Evolutionary conservation across 2,329 filamentous ascomycete species (phyloP), one percentile per base, ranked within the genome.

Genomic region (Huntiella savannae): DNA sequence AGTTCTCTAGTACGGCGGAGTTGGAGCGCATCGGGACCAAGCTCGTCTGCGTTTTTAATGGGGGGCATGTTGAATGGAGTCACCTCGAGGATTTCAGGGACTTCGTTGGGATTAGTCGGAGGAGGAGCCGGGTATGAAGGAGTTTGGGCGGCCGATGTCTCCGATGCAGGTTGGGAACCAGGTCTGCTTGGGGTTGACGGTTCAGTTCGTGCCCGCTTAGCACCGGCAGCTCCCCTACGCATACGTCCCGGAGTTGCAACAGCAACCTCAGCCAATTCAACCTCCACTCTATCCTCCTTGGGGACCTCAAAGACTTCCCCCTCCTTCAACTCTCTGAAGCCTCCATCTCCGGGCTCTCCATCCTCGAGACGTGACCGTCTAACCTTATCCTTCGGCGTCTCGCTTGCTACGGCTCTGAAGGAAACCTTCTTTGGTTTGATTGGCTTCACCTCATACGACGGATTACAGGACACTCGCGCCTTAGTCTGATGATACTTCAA

Each of bases 401-500:
- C 5, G 22, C 17, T 35, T 34, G 12, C 16, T 17, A 43, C 15
- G 15, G 32, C 38, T 4, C 28, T 13, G 37, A 44, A 47, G 3
- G 33, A 19, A 3, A 50, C 40, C 28, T 50, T 50, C 15, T 45
- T 36, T 6, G 49, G 45, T 4, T 42, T 45, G 3, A 37, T 37
- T 7, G 45, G 49, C 42, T 46, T 50, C 36, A 41, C 49, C n/a
- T 48, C 49, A 42, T 46, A 69, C 47, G 56, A 55, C 2, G 71
- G 66, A 52, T 77, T 77, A 54, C 73, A 77, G 11, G 62, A 16
- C 3, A 68, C 68, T 49, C 62, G 62, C 1, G 72, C 70, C 53
- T 74, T 75, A 33, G 66, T 67, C 11, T 69, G 57, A 51, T 77
- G 73, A 53, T 77, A 77, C 43, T 73, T 71, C 12, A 76, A 59